Evolutionary conservation across 306 rosid genomes (phyloP).

Genomic region (Ammopiptanthus mongolicus): DNA sequence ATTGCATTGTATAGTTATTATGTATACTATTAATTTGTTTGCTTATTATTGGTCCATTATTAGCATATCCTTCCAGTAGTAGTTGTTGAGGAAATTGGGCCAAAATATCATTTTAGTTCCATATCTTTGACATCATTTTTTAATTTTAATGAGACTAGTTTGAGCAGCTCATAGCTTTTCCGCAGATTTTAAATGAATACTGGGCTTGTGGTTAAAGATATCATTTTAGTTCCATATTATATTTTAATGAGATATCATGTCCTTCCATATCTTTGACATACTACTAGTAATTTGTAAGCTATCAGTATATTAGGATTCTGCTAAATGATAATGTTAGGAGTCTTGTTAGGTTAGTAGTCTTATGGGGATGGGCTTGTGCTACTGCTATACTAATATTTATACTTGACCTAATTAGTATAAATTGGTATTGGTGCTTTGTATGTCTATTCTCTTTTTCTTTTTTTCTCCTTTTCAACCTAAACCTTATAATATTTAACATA

Average conservation of each 20-base stretch:
- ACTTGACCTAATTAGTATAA: not conserved
- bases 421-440: not conserved
- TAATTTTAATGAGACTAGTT: not conserved
- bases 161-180: not conserved
- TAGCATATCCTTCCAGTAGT: not conserved
- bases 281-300: not conserved
- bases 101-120: not conserved
- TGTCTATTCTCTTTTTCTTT: not conserved
- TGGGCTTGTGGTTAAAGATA: not conserved
- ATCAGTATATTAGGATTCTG: not conserved
- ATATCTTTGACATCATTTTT: constrained; percentile 3
- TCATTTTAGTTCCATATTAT: no score
- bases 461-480: not conserved
- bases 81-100: not conserved
- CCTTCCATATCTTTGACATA: no score
- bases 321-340: not conserved
- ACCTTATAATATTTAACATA: not conserved
- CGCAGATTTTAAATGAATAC: not conserved
- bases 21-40: not conserved
- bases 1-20: not conserved
- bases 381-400: not conserved
- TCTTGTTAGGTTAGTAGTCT: not conserved
- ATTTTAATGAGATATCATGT: no score
- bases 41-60: not conserved
- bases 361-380: not conserved